Evolutionary conservation across 129 eudicot species (phyloP), one percentile per base, ranked within the genome.

Genomic region (Cynara cardunculus): DNA sequence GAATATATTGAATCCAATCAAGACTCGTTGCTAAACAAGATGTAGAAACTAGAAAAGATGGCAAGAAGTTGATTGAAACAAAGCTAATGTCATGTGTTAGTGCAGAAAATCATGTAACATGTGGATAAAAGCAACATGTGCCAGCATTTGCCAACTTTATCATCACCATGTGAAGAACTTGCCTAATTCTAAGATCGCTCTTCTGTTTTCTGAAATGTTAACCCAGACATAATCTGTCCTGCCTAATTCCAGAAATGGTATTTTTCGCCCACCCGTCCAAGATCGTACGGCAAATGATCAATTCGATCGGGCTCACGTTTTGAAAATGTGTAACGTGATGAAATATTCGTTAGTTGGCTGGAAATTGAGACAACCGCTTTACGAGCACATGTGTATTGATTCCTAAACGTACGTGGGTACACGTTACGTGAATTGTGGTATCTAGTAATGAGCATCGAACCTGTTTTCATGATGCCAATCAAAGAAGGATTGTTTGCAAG

Each of bases 191-290:
- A 68, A 56, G 49, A 76, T 70, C 64, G 56, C 71, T 69, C 34
- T 6, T 76, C 28, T 32, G 30, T 82, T 74, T 66, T 21, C 41
- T 56, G 37, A 37, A 69, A n/a, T 69, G n/a, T n/a, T n/a, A 71
- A 76, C 70, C 72, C 39, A 19, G 34, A 82, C 85, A 56, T 12
- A 39, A 32, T 34, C 67, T 78, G 65, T 34, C 77, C 53, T 70
- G 85, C 85, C 85, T 82, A 82, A 82, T 34, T 76, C 71, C 71
- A 6, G 21, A 82, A 75, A 68, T 82, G 62, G 77, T 56, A 75
- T 44, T 22, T 14, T 11, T 18, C 16, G 27, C 30, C 46, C 65
- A 71, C 56, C 75, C 46, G 0, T 28, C 59, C 75, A 27, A 49
- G 19, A 74, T 65, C 85, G 69, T n/a, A 75, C 53, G 39, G 8